Base-by-base conservation (phyloP, 2,329 filamentous ascomycete genomes). In the Exserohilum turcica region DNA sequence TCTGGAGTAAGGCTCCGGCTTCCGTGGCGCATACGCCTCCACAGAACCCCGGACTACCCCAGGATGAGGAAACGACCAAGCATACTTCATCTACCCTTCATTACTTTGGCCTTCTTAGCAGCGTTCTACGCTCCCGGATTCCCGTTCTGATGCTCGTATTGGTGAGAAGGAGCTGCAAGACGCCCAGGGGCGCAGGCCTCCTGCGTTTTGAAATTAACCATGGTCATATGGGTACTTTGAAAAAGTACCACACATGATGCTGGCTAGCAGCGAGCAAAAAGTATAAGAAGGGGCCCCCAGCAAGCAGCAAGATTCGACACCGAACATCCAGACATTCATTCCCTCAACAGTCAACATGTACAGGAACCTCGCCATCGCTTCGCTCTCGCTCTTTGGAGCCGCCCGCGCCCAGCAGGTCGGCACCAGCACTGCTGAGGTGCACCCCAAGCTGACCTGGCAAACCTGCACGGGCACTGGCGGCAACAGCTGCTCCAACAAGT, bases 331-430 rank as follows among this genome's bases (percentile, higher is more conserved):
- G 43, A 62, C 63, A 61, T 58, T 63, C 53, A n/a, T 45, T 61
- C 21, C 7, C 21, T 24, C 60, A 59, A 45, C 59, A 68, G 64
- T 61, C 67, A 73, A 51, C 59, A 76, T 74, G 72, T 74, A 75
- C 67, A 73, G 66, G 61, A 66, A 65, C 62, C 63, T 75, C 62
- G 70, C 73, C 42, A 69, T 78, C 61, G 64, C 74, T 42, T 72
- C 74, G 19, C 70, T 77, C 59, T 72, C 74, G 38, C 60, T 78
- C 38, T 65, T 74, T 55, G 74, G 74, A 54, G 70, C 70, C 52
- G 72, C 66, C 63, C 62, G 65, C 56, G 76, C 73, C 38, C 77
- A 79, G 71, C 74, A 76, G 61, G 72, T 73, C 52, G 77, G 77
- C 56, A 77, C 66, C 15, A 53, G 66, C 49, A 58, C 68, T 39